Percentiles rank a stretch among this genome's conserved stretches.
phyloP scores from a whole-genome alignment of 257 asterid genomes.

The Jaltomata sinuosa region DNA sequence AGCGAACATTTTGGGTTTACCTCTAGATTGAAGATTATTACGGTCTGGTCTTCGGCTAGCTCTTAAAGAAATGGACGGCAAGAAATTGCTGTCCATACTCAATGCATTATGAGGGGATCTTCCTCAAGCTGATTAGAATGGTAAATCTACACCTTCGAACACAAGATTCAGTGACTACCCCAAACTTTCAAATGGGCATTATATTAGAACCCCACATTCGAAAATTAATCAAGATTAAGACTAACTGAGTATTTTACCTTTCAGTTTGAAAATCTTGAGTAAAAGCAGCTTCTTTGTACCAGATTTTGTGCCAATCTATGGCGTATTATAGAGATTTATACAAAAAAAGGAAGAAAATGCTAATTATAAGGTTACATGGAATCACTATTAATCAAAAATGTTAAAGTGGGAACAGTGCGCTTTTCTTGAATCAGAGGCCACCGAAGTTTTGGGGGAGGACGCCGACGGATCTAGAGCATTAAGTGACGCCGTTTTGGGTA shows the following conservation, averaged over 20 bases:
- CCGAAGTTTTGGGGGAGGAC: neutral
- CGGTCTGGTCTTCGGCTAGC: slow-evolving; percentile 25
- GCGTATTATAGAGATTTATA: neutral
- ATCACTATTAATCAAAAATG: too few relatives aligned
- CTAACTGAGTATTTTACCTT: neutral
- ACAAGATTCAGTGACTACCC: neutral
- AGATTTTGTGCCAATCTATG: neutral
- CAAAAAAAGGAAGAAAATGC: too few relatives aligned
- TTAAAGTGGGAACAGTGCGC: neutral
- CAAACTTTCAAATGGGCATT: neutral
- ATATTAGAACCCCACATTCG: neutral
- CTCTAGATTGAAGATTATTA: slow-evolving; percentile 16
- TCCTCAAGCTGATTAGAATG: neutral
- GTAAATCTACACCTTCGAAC: neutral
- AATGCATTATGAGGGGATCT: neutral
- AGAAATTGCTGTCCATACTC: slow-evolving; percentile 22
- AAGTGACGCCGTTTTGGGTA: neutral
- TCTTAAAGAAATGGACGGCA: slow-evolving; percentile 21
- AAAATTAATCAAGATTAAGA: neutral
- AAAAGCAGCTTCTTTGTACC: neutral
- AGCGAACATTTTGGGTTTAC: slow-evolving; percentile 1
- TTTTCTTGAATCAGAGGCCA: neutral
- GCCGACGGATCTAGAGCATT: neutral
- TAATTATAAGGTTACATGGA: too few relatives aligned
- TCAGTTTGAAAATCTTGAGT: neutral